Evolutionary conservation across 129 eudicot genomes (phyloP).

Genomic region (Pittosporum tobira): DNA sequence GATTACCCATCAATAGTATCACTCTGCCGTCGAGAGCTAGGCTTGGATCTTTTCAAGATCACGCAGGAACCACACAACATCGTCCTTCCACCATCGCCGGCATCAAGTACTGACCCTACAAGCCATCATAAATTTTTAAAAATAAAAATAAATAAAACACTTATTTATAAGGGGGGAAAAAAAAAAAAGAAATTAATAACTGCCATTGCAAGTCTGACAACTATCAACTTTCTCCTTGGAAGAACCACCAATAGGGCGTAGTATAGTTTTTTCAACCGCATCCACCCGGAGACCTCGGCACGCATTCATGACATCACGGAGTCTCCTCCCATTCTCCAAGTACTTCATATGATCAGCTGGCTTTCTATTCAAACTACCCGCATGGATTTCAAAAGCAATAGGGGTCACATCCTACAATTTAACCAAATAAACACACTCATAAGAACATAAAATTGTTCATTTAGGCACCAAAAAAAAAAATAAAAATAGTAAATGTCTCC

Average conservation of each 20-base stretch:
- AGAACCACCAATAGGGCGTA: slow-evolving; percentile 34
- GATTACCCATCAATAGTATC: slow-evolving; percentile 40
- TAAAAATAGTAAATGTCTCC: no score
- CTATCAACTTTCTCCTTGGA: no score
- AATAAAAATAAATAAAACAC: no score
- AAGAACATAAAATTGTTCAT: no score
- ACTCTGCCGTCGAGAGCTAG: slow-evolving; percentile 22
- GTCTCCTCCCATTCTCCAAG: slow-evolving; percentile 58
- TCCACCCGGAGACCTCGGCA: slow-evolving; percentile 42
- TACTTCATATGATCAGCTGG: slow-evolving; percentile 73
- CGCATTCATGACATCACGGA: slow-evolving; percentile 55
- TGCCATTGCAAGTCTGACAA: background rate
- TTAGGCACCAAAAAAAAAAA: no score
- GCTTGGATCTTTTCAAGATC: slow-evolving; percentile 11
- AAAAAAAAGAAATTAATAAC: no score
- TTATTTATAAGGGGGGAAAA: background rate
- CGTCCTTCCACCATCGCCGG: slow-evolving; percentile 20
- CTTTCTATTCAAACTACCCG: slow-evolving; percentile 68
- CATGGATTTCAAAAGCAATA: slow-evolving; percentile 73
- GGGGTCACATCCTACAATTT: slow-evolving; percentile 50
- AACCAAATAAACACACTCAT: no score
- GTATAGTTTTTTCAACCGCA: slow-evolving; percentile 34
- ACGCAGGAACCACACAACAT: slow-evolving; percentile 32
- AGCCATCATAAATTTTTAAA: slow-evolving; percentile 18
- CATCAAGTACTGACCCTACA: slow-evolving; percentile 24